Evolutionary conservation across 108 stramenopile species (phyloP), one percentile per base, ranked within the genome.

Genomic region (Cyclostephanos tholiformis): DNA sequence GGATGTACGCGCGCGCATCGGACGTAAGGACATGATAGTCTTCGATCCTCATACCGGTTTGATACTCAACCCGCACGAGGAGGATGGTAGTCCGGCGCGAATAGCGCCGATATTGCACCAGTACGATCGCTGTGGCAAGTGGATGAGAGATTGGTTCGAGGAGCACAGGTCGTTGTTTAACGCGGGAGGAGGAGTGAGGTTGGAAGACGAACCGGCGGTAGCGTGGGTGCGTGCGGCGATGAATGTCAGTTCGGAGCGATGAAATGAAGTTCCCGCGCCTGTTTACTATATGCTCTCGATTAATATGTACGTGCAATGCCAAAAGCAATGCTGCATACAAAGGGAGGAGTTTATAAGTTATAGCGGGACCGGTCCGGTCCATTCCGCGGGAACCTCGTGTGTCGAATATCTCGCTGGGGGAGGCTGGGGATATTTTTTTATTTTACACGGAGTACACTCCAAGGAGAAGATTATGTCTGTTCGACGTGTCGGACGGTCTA

Each of bases 51-150:
- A 23, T 9, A 67, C 72, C 16, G 66, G 23, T 36, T 52, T 78
- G 13, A 73, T 82, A 57, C 32, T 77, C 16, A 82, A 82, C 36
- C 76, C 77, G 22, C 81, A 82, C 48, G 81, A 82, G 22, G 43
- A 23, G 26, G 38, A 78, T 8, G 65, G 43, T 5, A 78, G 76
- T 44, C 26, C 52, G 20, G 52, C 55, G 6, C 71, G 71, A 1
- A 41, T 82, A 13, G 81, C 81, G n/a, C 76, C 81, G 17, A 38
- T 77, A 13, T 27, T 82, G 14, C 81, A 82, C 56, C 81, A 82
- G 36, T 82, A 67, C 67, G 81, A 82, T 74, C 36, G 81, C 11
- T 82, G 81, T 69, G 27, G 51, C 12, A 22, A 55, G 10, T 82
- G 81, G 81, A 74, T 82, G 5, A 41, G 27, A 25, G 69, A 60